These are phyloP conservation scores for Drosera capensis DNA, from an alignment of 148 eudicot genomes.

Conservation along the genomic window DNA sequence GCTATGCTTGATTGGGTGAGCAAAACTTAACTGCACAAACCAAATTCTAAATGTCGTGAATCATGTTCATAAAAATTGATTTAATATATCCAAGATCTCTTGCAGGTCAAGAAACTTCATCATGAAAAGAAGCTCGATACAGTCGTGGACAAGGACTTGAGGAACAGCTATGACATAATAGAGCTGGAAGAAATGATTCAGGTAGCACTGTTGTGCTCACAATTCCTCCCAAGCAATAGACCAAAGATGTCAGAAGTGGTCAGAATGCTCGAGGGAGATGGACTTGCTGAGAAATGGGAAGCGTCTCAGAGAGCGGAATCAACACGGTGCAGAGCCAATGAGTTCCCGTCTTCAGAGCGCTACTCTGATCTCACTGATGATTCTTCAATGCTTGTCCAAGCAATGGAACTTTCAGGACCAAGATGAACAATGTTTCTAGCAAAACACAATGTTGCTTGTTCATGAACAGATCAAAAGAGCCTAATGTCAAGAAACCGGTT, in stretches of 20 bases:
- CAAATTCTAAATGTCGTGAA: no score
- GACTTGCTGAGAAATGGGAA: constrained; percentile 72
- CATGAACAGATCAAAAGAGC: no score
- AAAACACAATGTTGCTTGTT: neutral
- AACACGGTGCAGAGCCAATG: constrained; percentile 25
- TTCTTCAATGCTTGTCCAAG: constrained; percentile 52
- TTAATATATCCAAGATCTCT: no score
- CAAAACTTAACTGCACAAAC: neutral
- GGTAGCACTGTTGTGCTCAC: constrained; percentile 57
- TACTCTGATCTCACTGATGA: constrained; percentile 69
- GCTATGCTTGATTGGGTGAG: constrained; percentile 67
- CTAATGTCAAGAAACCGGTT: no score
- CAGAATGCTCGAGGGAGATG: constrained; percentile 71
- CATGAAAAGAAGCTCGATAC: constrained; percentile 49
- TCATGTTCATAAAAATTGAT: no score
- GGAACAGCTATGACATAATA: constrained; percentile 29
- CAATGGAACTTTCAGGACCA: constrained; percentile 74
- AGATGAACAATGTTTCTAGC: constrained; percentile 17
- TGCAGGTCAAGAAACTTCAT: constrained; percentile 54
- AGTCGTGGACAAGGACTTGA: constrained; percentile 47
- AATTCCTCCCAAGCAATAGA: constrained; percentile 40
- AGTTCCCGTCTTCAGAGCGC: constrained; percentile 41
- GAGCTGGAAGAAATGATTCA: constrained; percentile 61
- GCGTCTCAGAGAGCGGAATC: constrained; percentile 52
- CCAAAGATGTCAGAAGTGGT: constrained; percentile 77